Percentiles rank a stretch among this genome's conserved stretches.
These are phyloP conservation scores for Hypericum androsaemum DNA, from an alignment of 345 rosid genomes.

Conservation along the genomic window DNA sequence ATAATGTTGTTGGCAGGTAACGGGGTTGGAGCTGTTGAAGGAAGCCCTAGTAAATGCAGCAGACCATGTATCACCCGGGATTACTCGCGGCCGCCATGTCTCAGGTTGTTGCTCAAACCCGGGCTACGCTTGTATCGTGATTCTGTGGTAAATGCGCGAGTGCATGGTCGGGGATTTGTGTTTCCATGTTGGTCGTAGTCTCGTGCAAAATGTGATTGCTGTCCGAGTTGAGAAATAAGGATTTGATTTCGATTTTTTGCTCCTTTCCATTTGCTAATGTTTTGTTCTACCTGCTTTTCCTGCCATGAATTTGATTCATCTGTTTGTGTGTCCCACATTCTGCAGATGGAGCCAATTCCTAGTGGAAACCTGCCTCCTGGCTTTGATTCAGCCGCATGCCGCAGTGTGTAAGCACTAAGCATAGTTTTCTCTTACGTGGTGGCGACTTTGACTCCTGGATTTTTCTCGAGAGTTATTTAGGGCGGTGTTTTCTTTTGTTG, in stretches of 20 bases:
- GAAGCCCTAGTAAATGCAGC: slow-evolving; percentile 4
- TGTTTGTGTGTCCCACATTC: not conserved
- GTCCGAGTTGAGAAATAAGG: too few relatives aligned
- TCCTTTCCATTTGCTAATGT: not conserved
- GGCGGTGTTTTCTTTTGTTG: too few relatives aligned
- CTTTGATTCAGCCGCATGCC: slow-evolving; percentile 20
- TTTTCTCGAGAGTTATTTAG: too few relatives aligned
- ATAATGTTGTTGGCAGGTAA: too few relatives aligned
- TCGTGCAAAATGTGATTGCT: too few relatives aligned
- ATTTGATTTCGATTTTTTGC: not conserved
- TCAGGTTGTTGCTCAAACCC: slow-evolving; percentile 13
- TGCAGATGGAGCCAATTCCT: slow-evolving; percentile 20
- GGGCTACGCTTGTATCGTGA: not conserved
- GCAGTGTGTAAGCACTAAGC: slow-evolving; percentile 21
- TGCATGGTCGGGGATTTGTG: too few relatives aligned
- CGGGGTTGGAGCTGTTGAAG: too few relatives aligned
- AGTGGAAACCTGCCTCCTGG: slow-evolving; percentile 26
- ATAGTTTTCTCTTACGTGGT: not conserved
- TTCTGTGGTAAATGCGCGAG: not conserved
- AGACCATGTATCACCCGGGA: slow-evolving; percentile 32
- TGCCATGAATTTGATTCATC: not conserved
- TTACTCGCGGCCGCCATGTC: slow-evolving; percentile 33
- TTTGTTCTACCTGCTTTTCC: not conserved
- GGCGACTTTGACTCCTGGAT: not conserved
- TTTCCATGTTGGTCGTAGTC: too few relatives aligned